Percentiles rank a stretch among this genome's conserved stretches.
These are phyloP conservation scores for Coniferiporia sulphurascens DNA, from an alignment of 1,284 basidiomycete genomes.

Conservation along the genomic window DNA sequence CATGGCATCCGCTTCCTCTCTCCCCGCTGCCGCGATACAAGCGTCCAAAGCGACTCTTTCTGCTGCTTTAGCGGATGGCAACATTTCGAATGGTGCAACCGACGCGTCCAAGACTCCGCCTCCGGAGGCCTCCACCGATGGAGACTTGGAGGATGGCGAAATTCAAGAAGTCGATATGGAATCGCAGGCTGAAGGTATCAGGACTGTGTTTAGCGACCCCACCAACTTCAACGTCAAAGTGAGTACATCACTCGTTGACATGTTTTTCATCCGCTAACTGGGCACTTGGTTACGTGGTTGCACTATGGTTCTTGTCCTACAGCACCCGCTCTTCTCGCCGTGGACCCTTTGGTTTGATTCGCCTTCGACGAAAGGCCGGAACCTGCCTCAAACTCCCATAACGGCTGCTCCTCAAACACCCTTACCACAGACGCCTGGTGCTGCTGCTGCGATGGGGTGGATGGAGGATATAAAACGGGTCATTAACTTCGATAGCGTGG, in stretches of 20 bases:
- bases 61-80: slow-evolving; percentile 59
- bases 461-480: slow-evolving; percentile 97
- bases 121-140: slow-evolving; percentile 16
- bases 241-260: slow-evolving; percentile 21
- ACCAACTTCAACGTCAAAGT: slow-evolving; percentile 92
- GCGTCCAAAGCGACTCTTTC: slow-evolving; percentile 71
- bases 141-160: slow-evolving; percentile 57
- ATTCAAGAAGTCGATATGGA: slow-evolving; percentile 79
- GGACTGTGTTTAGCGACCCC: slow-evolving; percentile 88
- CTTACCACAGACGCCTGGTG: slow-evolving; percentile 58
- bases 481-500: slow-evolving; percentile 89
- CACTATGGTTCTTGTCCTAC: slow-evolving; percentile 3
- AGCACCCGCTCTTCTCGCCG: slow-evolving; percentile 90
- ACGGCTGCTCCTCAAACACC: slow-evolving; percentile 76
- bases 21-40: slow-evolving; percentile 59
- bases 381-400: slow-evolving; percentile 80
- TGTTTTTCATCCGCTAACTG: slow-evolving; percentile 13
- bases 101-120: slow-evolving; percentile 34
- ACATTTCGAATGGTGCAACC: slow-evolving; percentile 29
- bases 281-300: background rate
- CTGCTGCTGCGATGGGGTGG: slow-evolving; percentile 78
- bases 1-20: slow-evolving; percentile 28
- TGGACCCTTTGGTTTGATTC: slow-evolving; percentile 99
- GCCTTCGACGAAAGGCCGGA: slow-evolving; percentile 81
- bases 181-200: slow-evolving; percentile 73